Percentiles rank a stretch among this genome's conserved stretches.
phyloP scores from a whole-genome alignment of 352 stramenopile genomes.

The Phytophthora aleatoria region DNA sequence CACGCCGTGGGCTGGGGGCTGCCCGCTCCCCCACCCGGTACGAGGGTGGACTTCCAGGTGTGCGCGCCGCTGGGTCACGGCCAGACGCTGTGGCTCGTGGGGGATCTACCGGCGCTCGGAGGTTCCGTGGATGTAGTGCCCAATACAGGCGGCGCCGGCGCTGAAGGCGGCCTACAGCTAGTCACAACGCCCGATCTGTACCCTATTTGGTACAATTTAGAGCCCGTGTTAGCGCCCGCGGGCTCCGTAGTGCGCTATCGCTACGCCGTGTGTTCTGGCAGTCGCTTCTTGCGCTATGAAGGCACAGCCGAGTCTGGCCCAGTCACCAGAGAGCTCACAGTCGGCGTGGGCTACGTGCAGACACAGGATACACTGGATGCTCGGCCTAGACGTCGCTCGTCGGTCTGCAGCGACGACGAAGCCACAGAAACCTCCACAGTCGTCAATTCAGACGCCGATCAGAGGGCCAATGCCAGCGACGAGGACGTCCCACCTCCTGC shows the following conservation, averaged over 20 bases:
- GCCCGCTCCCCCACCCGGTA: conserved; percentile 58
- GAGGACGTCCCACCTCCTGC: conserved; percentile 27
- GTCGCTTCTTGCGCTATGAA: conserved; percentile 81
- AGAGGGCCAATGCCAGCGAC: conserved; percentile 15
- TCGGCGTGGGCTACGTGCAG: conserved; percentile 64
- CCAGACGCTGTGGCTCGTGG: conserved; percentile 83
- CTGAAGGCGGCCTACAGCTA: conserved; percentile 68
- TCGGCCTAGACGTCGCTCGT: conserved; percentile 27
- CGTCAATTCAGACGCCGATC: conserved; percentile 4
- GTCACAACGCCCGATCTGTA: conserved; percentile 89
- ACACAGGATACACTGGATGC: conserved; percentile 80
- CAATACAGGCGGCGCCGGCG: conserved; percentile 41
- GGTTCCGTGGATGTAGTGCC: conserved; percentile 62
- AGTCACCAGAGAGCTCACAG: conserved; percentile 57
- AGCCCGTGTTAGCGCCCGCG: conserved; percentile 71
- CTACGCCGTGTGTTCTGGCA: conserved; percentile 85
- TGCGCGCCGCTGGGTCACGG: conserved; percentile 74
- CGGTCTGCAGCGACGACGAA: conserved; percentile 29
- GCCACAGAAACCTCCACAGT: background rate
- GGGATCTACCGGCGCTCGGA: conserved; percentile 70
- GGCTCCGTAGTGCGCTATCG: conserved; percentile 78
- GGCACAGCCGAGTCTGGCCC: conserved; percentile 39
- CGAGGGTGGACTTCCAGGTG: conserved; percentile 85
- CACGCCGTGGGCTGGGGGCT: conserved; percentile 80
- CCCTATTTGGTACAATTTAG: conserved; percentile 90